Evolutionary conservation across 2,329 filamentous ascomycete genomes (phyloP).

Genomic region (Magnaporthiopsis rhizophila): DNA sequence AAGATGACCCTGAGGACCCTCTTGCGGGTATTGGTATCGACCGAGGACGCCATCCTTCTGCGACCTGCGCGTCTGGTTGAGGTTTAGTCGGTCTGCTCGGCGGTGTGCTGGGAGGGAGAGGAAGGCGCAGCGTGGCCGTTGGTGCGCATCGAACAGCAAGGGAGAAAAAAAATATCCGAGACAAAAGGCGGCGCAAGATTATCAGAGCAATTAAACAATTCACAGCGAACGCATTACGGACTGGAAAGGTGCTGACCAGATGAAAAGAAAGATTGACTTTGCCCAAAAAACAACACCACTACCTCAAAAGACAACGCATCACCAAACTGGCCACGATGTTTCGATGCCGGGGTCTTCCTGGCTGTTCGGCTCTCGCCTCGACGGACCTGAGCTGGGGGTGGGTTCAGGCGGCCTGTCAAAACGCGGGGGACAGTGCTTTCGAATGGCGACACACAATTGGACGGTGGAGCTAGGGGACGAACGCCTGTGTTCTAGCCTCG

Average conservation of each 20-base stretch:
- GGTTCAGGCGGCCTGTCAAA: neutral
- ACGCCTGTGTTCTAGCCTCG: neutral
- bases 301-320: neutral
- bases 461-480: neutral
- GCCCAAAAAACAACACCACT: neutral
- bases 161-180: neutral
- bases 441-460: neutral
- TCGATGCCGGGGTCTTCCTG: neutral
- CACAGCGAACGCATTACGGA: neutral
- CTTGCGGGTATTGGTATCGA: slow-evolving; percentile 57
- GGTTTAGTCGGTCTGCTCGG: neutral
- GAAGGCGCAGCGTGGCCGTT: neutral
- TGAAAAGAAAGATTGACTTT: neutral
- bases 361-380: neutral
- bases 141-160: neutral
- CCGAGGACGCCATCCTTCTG: slow-evolving; percentile 28
- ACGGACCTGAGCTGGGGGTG: neutral
- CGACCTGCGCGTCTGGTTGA: slow-evolving; percentile 9
- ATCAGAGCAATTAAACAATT: neutral
- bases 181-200: neutral
- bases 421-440: neutral
- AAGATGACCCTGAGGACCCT: slow-evolving; percentile 82
- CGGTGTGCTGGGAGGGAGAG: neutral
- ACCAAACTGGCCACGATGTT: neutral
- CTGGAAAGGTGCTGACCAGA: neutral